Evolutionary conservation across 305 asterid species (phyloP), one percentile per base, ranked within the genome.

Genomic region (Fraxinus greggii): DNA sequence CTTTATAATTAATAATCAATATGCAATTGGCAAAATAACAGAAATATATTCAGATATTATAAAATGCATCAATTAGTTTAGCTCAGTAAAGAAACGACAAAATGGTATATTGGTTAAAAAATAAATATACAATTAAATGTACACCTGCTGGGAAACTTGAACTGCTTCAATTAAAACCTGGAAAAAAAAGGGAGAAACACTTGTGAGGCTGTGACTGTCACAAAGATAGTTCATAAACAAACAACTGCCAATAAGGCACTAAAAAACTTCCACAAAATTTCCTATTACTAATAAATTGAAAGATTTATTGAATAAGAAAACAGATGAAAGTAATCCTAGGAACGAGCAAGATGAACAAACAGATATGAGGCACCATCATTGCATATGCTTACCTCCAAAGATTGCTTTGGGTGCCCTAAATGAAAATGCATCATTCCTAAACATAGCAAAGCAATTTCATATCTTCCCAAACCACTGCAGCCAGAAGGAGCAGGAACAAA

Each of bases 381-480:
- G 73, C 56, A 75, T 75, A 79, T 78, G 81, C 92, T 89, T 88
- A 94, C 99, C 92, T 93, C 97, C 90, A 95, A 85, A 86, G 98
- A 95, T 89, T 92, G 94, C 79, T 90, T 89, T 5, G 98, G 97
- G 86, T 95, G 97, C 81, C 99, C 99, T 69, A 93, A 90, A 78
- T 93, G 97, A 89, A 94, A 92, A 84, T 95, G 99, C 97, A 91
- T 93, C 97, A 94, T 94, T 83, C 98, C 99, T 87, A 94, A 90
- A 86, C 97, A 94, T 87, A 95, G 85, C 82, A 95, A 87, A 78
- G 98, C 98, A 79, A 88, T 88, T 86, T 94, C 98, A 85, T 92
- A 95, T 91, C 98, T 94, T 77, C 98, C 97, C 81, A 90, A 87
- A 87, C 86, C 87, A 83, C 76, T 83, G 87, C 87, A 82, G 84